These are phyloP conservation scores for Nicotiana otophora DNA, from an alignment of 257 asterid species.

Conservation along the genomic window DNA sequence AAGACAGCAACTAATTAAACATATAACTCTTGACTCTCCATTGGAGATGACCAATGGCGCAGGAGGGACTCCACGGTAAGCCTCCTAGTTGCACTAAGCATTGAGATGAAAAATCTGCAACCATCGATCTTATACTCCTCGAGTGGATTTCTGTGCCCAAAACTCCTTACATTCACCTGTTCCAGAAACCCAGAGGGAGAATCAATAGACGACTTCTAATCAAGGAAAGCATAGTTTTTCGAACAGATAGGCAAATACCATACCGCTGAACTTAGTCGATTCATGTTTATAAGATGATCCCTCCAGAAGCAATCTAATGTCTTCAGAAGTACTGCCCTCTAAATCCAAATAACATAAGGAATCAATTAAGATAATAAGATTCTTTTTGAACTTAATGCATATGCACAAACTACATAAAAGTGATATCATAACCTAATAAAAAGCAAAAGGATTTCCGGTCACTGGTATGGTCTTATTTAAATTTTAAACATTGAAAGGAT, in stretches of 20 bases:
- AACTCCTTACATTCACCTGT: conserved; percentile 91
- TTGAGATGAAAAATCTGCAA: conserved; percentile 91
- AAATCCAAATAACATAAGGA: conserved; percentile 11
- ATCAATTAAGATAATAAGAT: background rate
- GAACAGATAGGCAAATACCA: background rate
- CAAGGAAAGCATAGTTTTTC: background rate
- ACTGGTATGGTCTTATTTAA: background rate
- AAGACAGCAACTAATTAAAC: conserved; percentile 16
- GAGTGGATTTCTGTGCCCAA: conserved; percentile 94
- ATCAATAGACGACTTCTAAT: background rate
- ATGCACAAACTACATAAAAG: background rate
- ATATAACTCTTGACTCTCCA: conserved; percentile 73
- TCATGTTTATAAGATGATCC: conserved; percentile 99
- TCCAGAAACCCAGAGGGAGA: conserved; percentile 2
- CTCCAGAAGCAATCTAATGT: conserved; percentile 97
- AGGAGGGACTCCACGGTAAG: conserved; percentile 83
- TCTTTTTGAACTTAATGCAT: background rate
- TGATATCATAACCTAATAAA: background rate
- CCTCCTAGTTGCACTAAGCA: conserved; percentile 91
- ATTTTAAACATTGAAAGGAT: background rate
- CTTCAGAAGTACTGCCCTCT: conserved; percentile 90
- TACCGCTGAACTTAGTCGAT: conserved; percentile 94
- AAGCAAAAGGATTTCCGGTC: background rate
- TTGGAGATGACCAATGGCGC: conserved; percentile 84
- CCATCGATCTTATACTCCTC: conserved; percentile 99